phyloP scores from a whole-genome alignment of 2,329 filamentous ascomycete species.

The Fusarium fujikuroi region DNA sequence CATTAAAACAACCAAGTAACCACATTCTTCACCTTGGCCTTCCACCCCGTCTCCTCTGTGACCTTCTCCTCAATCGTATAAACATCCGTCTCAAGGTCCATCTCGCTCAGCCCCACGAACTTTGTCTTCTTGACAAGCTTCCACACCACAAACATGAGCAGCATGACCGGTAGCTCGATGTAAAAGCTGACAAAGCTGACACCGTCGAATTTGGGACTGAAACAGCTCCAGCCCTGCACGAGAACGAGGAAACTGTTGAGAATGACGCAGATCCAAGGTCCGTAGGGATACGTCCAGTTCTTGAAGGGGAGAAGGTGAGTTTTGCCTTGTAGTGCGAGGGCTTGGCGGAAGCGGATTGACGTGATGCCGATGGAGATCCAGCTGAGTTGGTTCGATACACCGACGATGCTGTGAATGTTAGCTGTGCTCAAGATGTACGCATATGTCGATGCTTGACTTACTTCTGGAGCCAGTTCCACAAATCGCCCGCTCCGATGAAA shows the following conservation, averaged over 20 bases:
- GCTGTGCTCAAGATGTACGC: background rate
- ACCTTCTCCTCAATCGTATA: slow-evolving; percentile 57
- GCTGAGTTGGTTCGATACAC: slow-evolving; percentile 73
- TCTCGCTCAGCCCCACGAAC: slow-evolving; percentile 64
- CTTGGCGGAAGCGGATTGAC: slow-evolving; percentile 72
- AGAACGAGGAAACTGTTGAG: slow-evolving; percentile 70
- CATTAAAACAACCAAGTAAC: slow-evolving; percentile 50
- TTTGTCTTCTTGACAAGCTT: slow-evolving; percentile 75
- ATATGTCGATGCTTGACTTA: slow-evolving; percentile 45
- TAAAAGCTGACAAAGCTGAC: slow-evolving; percentile 73
- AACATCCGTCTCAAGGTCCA: slow-evolving; percentile 72
- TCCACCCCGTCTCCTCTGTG: slow-evolving; percentile 57
- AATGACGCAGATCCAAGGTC: slow-evolving; percentile 65
- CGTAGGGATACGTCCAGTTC: slow-evolving; percentile 74
- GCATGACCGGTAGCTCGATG: slow-evolving; percentile 70
- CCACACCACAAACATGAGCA: slow-evolving; percentile 74
- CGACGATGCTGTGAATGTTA: slow-evolving; percentile 61
- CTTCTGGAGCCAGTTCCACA: slow-evolving; percentile 76
- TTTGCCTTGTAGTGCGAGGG: slow-evolving; percentile 66
- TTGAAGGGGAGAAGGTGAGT: slow-evolving; percentile 70
- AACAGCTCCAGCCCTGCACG: slow-evolving; percentile 72
- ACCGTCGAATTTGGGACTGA: slow-evolving; percentile 66
- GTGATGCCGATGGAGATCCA: slow-evolving; percentile 74
- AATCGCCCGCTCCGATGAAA: slow-evolving; percentile 71
- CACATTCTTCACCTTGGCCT: slow-evolving; percentile 47